Evolutionary conservation across 106 monocot genomes (phyloP).

Genomic region (Narthecium ossifragum): DNA sequence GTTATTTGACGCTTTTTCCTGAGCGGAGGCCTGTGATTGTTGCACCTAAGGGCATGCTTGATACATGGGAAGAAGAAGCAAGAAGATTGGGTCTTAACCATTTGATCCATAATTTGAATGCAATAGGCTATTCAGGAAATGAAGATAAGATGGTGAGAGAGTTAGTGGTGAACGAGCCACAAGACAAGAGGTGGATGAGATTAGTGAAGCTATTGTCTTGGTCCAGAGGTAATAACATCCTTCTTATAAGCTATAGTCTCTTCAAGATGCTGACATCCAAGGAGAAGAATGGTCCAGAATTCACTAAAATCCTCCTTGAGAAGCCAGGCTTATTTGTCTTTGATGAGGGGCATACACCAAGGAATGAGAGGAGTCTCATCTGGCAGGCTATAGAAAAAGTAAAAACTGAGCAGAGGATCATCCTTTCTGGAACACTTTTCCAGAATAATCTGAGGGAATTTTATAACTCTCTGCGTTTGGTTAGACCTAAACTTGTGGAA

Average conservation of each 20-base stretch:
- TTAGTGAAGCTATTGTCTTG: slow-evolving; percentile 47
- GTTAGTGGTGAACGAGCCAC: slow-evolving; percentile 9
- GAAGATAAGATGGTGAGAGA: slow-evolving; percentile 25
- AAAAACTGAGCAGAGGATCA: slow-evolving; percentile 45
- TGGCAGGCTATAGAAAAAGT: slow-evolving; percentile 48
- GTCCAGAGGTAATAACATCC: slow-evolving; percentile 31
- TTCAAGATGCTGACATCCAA: slow-evolving; percentile 32
- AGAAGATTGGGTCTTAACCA: slow-evolving; percentile 42
- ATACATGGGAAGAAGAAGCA: slow-evolving; percentile 67
- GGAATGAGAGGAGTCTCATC: slow-evolving; percentile 45
- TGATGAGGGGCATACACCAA: slow-evolving; percentile 83
- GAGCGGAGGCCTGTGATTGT: slow-evolving; percentile 56
- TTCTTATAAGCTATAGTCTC: slow-evolving; percentile 63
- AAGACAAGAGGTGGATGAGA: slow-evolving; percentile 6
- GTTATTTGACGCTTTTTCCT: slow-evolving; percentile 52
- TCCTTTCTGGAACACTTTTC: slow-evolving; percentile 84
- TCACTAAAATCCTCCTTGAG: slow-evolving; percentile 30
- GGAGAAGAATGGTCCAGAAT: neutral
- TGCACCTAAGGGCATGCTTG: slow-evolving; percentile 49
- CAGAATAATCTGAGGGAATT: slow-evolving; percentile 82
- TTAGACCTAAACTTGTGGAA: slow-evolving; percentile 48
- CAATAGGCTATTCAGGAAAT: slow-evolving; percentile 17
- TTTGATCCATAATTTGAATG: slow-evolving; percentile 60
- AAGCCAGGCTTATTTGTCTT: slow-evolving; percentile 56
- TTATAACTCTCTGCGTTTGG: slow-evolving; percentile 57